A percentile compares a stretch with the other conserved stretches of the same genome.
Conservation (phyloP, 1,139 yeast species). For the Sugiyamaella sp. region DNA sequence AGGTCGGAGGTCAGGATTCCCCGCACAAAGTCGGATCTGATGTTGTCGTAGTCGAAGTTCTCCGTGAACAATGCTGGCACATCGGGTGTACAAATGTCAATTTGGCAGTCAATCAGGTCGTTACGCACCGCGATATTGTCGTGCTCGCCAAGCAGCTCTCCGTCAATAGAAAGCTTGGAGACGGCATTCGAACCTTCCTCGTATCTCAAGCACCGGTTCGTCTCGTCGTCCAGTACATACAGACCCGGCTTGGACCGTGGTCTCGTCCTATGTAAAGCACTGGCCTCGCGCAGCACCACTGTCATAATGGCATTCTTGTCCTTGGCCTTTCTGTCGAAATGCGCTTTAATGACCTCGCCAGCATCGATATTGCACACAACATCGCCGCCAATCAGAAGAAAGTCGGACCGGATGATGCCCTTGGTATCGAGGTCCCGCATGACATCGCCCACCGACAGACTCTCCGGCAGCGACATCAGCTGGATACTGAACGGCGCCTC, state of each 20-base stretch:
- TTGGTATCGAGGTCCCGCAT: conserved; percentile 93
- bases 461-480: conserved; percentile 82
- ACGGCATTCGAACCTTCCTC: conserved; percentile 17
- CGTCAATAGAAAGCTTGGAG: conserved; percentile 67
- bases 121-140: conserved; percentile 81
- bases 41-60: conserved; percentile 87
- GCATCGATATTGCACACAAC: conserved; percentile 90
- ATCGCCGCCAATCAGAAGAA: conserved; percentile 88
- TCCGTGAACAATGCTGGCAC: conserved; percentile 96
- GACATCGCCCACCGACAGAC: conserved; percentile 93
- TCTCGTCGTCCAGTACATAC: conserved; percentile 73
- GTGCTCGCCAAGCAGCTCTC: conserved; percentile 77
- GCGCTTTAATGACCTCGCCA: conserved; percentile 69
- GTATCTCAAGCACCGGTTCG: conserved; percentile 79
- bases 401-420: conserved; percentile 87
- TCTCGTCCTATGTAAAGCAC: conserved; percentile 80
- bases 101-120: conserved; percentile 93
- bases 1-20: conserved; percentile 92
- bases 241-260: conserved; percentile 76
- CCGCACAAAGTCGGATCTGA: conserved; percentile 84
- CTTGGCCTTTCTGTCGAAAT: conserved; percentile 62
- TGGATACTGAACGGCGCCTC: conserved; percentile 79
- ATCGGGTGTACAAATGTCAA: conserved; percentile 91
- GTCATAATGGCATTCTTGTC: conserved; percentile 94
- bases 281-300: conserved; percentile 86